Base-by-base conservation (phyloP, 306 rosid species). In the Styphnolobium japonicum region DNA sequence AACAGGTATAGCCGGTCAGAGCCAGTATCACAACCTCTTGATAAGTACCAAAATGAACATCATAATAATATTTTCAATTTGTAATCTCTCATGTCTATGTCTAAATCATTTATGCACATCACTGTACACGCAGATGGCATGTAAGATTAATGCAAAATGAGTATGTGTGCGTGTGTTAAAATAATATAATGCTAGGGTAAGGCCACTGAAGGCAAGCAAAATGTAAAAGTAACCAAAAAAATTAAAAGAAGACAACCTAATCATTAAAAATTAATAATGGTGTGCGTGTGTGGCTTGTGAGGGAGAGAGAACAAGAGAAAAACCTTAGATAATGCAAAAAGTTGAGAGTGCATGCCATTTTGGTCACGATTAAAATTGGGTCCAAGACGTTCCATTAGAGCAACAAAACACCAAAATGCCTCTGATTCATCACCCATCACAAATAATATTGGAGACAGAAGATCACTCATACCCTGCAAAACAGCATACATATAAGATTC, bases 331-430 rank as follows among this genome's bases (percentile, higher is more conserved):
- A 96, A 81, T n/a, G 99, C 94, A 90, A 96, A 96, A 49, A 96
- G 98, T 85, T 96, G 99, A 73, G 98, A 91, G 83, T 96, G 99
- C 99, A 96, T 96, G 87, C 99, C 99, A 53, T 88, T 96, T 84
- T 96, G 99, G 83, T 96, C 98, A 43, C 98, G 99, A 77, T 96
- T 96, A 79, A 96, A 96, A 87, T 96, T 96, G 67, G 99, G 97
- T 78, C 99, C 99, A 21, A 96, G 93, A 42, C 97, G 96, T 76
- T 90, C 97, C 99, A 96, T 89, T 65, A 96, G 83, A 18, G 94
- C 89, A 80, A 89, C 98, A 83, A 96, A 96, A 86, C 98, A 96
- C 99, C 99, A 96, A 88, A 96, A 96, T 63, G 99, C 87, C 75
- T 91, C 94, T 2, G 99, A 89, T 71, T 96, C 99, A 87, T 93